Evolutionary conservation across 495 filamentous ascomycete genomes (phyloP), one percentile per base, ranked within the genome.

Genomic region (Lasiosphaeriaceae sp.): DNA sequence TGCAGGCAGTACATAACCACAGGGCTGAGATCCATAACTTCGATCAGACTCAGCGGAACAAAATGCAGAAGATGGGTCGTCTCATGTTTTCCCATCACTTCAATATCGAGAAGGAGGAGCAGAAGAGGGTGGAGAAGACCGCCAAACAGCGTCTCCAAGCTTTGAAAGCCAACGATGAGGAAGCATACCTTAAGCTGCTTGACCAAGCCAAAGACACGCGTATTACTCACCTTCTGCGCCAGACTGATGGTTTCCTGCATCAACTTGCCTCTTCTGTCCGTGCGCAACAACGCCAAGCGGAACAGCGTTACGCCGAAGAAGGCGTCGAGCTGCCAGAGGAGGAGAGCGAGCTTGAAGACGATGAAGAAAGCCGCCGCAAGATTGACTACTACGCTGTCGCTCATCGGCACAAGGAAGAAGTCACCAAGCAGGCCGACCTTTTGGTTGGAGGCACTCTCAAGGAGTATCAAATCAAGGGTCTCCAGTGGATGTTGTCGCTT

Each of bases 71-170:
- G 73, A 73, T 97, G 51, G 90, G 92, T 50, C 87, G 90, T 17
- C 82, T 89, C 71, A 96, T 96, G 90, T 74, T 89, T 31, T 67
- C 79, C 43, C 91, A 96, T 35, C 94, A 98, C 65, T 89, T 92
- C 74, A 86, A 92, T 71, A 97, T 97, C 72, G 94, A 97, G 73
- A 96, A 96, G 70, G 94, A 98, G 77, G 94, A 98, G 77, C 93
- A 97, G 79, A 96, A 94, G 74, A 87, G 94, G 58, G 85, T 97
- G 61, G 94, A 98, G 72, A 82, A 95, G 54, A 98, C 92, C 14
- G 94, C 94, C 29, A 97, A 97, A 77, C 94, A 97, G 74, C 95
- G 94, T 97, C 89, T 98, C 41, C 91, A 96, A 73, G 95, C 95
- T 29, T 78, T 98, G 73, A 97, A 96, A 75, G 92, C 93, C 62